Evolutionary conservation across 2,329 filamentous ascomycete genomes (phyloP).

Genomic region (Fusarium sp.): DNA sequence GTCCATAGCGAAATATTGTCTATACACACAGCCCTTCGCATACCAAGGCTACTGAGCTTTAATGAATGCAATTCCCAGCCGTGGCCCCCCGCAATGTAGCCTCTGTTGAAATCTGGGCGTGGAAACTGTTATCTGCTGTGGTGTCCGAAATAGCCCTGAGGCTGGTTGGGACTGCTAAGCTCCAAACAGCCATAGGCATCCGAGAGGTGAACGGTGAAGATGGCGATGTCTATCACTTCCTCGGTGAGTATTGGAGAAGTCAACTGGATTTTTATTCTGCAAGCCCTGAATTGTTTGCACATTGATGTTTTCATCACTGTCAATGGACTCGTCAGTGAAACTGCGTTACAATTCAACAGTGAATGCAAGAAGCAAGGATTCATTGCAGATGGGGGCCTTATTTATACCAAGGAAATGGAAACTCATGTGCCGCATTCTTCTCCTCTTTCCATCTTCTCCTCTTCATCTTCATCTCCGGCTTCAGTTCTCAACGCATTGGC

Average conservation of each 20-base stretch:
- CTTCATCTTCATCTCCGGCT: background rate
- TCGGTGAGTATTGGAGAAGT: no score
- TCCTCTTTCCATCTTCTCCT: background rate
- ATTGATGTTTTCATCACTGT: background rate
- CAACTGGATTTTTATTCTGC: background rate
- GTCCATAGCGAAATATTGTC: background rate
- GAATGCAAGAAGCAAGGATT: slow-evolving; percentile 6
- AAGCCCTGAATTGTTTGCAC: background rate
- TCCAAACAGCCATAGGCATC: background rate
- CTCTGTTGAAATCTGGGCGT: background rate
- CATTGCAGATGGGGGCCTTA: background rate
- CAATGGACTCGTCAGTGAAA: background rate
- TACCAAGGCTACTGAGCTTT: background rate
- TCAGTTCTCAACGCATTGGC: background rate
- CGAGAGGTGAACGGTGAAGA: background rate
- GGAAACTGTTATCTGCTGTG: background rate
- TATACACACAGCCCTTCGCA: background rate
- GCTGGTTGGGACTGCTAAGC: background rate
- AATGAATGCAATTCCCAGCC: background rate
- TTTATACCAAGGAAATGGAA: background rate
- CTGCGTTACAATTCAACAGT: background rate
- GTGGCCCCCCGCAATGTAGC: background rate
- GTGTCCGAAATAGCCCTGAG: background rate
- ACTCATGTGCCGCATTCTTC: background rate
- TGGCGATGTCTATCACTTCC: background rate